Evolutionary conservation across 2,329 filamentous ascomycete species (phyloP).

Genomic region (Alternaria panax): DNA sequence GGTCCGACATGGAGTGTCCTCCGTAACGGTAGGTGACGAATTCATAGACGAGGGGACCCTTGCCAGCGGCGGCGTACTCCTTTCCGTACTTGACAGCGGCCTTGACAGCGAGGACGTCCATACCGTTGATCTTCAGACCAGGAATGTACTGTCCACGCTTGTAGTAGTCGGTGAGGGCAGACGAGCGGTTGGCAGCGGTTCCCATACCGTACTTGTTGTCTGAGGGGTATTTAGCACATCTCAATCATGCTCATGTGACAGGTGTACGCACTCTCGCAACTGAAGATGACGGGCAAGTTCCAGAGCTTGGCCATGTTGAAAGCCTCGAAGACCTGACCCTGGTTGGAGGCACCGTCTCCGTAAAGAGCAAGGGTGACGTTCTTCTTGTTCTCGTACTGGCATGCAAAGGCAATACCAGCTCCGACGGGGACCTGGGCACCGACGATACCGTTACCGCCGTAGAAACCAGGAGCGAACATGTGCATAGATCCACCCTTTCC

Average conservation of each 20-base stretch:
- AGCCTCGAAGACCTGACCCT: conserved; percentile 99
- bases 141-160: conserved; percentile 99
- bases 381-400: conserved; percentile 89
- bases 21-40: conserved; percentile 99
- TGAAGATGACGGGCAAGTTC: conserved; percentile 94
- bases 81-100: conserved; percentile 94
- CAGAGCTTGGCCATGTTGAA: conserved; percentile 99
- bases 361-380: conserved; percentile 90
- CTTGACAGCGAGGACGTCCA: conserved; percentile 98
- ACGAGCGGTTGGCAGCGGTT: conserved; percentile 91
- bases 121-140: conserved; percentile 98
- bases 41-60: conserved; percentile 95
- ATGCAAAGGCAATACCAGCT: conserved; percentile 93
- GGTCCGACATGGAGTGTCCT: conserved; percentile 99
- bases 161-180: conserved; percentile 98
- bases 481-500: conserved; percentile 99
- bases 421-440: conserved; percentile 98
- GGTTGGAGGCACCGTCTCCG: conserved; percentile 98
- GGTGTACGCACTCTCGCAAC: conserved; percentile 86
- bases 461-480: conserved; percentile 99
- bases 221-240: conserved; percentile 51
- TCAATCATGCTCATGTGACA: not conserved
- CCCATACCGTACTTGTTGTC: conserved; percentile 99
- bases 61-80: conserved; percentile 80
- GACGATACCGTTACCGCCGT: conserved; percentile 98